A percentile compares a stretch with the other conserved stretches of the same genome.
Conservation (phyloP, 768 basidiomycete genomes). For the Phanerochaete carnosa region DNA sequence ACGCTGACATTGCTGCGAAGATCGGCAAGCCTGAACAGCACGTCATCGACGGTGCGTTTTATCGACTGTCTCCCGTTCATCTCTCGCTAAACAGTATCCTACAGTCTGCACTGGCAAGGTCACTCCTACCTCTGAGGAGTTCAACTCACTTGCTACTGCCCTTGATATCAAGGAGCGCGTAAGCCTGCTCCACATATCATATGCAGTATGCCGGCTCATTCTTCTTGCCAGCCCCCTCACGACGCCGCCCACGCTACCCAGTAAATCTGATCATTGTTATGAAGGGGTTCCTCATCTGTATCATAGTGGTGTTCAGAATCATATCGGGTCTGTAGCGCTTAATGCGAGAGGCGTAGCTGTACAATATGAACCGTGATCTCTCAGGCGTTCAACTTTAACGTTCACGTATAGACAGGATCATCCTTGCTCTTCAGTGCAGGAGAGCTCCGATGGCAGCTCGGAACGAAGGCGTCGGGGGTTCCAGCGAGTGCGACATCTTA, state of each 20-base stretch:
- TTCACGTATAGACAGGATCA: too few species aligned
- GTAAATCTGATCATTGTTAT: constrained; percentile 5
- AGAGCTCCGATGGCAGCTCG: too few species aligned
- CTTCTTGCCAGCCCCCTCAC: constrained; percentile 21
- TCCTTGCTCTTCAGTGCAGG: too few species aligned
- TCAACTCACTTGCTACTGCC: constrained; percentile 24
- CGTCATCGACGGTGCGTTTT: constrained; percentile 49
- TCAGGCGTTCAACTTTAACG: too few species aligned
- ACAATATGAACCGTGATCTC: too few species aligned
- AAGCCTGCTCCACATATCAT: not conserved
- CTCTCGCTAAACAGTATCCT: not conserved
- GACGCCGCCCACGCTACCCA: constrained; percentile 24
- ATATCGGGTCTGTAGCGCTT: too few species aligned
- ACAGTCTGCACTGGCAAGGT: constrained; percentile 25
- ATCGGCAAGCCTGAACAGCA: constrained; percentile 42
- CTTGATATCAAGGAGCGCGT: constrained; percentile 25
- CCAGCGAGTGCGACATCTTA: too few species aligned
- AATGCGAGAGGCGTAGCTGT: too few species aligned
- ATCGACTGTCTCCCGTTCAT: not conserved
- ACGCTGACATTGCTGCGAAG: constrained; percentile 44
- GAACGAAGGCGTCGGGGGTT: too few species aligned
- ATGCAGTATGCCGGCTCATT: not conserved
- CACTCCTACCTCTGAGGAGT: constrained; percentile 23
- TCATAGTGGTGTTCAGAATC: not conserved
- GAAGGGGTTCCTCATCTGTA: not conserved